These are phyloP conservation scores for Fistulifera pelliculosa DNA, from an alignment of 108 stramenopile genomes.

Conservation along the genomic window DNA sequence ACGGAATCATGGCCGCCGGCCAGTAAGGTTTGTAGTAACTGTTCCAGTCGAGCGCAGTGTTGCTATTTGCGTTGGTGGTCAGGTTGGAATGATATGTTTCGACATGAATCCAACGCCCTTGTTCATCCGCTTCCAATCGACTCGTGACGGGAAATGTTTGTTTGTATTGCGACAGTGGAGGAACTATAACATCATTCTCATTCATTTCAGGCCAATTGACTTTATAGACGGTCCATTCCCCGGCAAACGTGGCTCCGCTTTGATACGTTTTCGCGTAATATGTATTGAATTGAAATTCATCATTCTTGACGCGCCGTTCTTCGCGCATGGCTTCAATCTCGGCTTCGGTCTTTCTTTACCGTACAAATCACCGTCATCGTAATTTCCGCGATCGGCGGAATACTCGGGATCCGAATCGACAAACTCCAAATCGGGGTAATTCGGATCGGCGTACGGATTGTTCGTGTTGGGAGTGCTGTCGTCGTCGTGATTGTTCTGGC, in stretches of 20 bases:
- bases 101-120: conserved; percentile 53
- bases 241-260: conserved; percentile 53
- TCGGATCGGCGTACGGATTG: conserved; percentile 45
- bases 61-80: conserved; percentile 11
- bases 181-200: background rate
- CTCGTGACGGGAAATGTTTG: conserved; percentile 13
- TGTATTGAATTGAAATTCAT: conserved; percentile 87
- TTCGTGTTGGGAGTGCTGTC: conserved; percentile 10
- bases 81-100: conserved; percentile 40
- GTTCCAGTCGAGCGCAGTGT: conserved; percentile 24
- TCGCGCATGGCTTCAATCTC: conserved; percentile 83
- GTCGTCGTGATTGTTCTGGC: too few relatives aligned
- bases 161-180: conserved; percentile 5
- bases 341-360: conserved; percentile 41
- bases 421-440: conserved; percentile 81
- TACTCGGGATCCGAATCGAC: conserved; percentile 75
- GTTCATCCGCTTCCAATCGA: conserved; percentile 7
- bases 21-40: conserved; percentile 34
- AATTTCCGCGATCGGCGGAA: conserved; percentile 45
- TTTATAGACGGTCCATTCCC: conserved; percentile 82
- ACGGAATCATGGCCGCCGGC: conserved; percentile 30
- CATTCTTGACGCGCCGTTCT: conserved; percentile 63
- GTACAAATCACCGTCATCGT: conserved; percentile 23
- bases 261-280: conserved; percentile 55
- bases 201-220: conserved; percentile 14